These are phyloP conservation scores for Coprinellus micaceus DNA, from an alignment of 768 basidiomycete genomes.

Conservation along the genomic window DNA sequence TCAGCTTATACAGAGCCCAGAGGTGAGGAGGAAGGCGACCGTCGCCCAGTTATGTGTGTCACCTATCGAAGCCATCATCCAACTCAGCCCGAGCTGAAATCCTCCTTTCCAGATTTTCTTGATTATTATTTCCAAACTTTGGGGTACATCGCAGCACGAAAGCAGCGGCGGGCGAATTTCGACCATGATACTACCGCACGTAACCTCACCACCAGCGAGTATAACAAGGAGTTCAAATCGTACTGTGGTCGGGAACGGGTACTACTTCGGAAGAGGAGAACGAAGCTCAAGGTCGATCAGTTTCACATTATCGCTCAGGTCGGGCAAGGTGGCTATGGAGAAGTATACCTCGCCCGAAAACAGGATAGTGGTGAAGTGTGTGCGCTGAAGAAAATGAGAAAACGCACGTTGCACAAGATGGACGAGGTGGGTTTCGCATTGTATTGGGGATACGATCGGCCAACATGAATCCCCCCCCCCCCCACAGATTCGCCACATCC, in stretches of 20 bases:
- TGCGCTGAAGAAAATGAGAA: constrained; percentile 96
- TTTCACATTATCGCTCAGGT: constrained; percentile 99
- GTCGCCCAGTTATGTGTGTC: constrained; percentile 91
- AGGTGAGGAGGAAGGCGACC: constrained; percentile 92
- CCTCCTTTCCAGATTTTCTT: constrained; percentile 68
- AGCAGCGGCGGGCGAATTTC: constrained; percentile 79
- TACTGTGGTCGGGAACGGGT: constrained; percentile 95
- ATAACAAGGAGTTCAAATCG: constrained; percentile 80
- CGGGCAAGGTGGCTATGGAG: constrained; percentile 98
- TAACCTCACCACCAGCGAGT: constrained; percentile 51
- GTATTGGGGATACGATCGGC: too few relatives aligned
- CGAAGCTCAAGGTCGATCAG: constrained; percentile 89
- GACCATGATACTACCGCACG: constrained; percentile 77
- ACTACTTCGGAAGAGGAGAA: constrained; percentile 83
- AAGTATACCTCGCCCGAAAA: constrained; percentile 93
- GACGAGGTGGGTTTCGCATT: constrained; percentile 81
- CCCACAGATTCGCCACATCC: constrained; percentile 86
- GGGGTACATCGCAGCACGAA: constrained; percentile 83
- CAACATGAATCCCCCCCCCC: too few relatives aligned
- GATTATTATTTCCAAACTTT: constrained; percentile 98
- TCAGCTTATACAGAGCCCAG: constrained; percentile 76
- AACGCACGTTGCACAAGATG: constrained; percentile 95
- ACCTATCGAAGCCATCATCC: constrained; percentile 4
- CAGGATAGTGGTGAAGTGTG: constrained; percentile 95
- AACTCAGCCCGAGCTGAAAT: background rate